Base-by-base conservation (phyloP, 192 early-diverging fungal genomes). In the Backusella macrospora region DNA sequence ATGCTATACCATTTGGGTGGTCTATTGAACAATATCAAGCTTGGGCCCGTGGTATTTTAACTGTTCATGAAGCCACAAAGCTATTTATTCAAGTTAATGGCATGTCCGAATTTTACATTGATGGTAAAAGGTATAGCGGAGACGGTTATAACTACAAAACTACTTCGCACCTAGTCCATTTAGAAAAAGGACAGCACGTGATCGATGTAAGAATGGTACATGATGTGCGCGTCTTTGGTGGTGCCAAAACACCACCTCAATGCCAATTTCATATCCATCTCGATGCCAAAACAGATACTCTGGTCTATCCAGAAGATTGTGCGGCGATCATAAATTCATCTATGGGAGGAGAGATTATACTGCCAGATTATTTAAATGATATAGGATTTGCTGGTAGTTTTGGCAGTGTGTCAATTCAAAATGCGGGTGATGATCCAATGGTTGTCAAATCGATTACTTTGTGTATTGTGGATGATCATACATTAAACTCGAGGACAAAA, bases 171-270 rank as follows among this genome's bases (percentile, higher is more conserved):
- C 84, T 86, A 6, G 72, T 76, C 43, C 78, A 67, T 47, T 72
- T 94, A 12, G 62, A 67, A 4, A 74, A 77, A n/a, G 89, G 89
- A 5, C 45, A 65, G 12, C 90, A 93, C 48, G 78, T 55, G 2
- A 65, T 94, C 0, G 83, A 84, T 43, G 82, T 94, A 4, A 83
- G 86, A 26, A 71, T 88, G 0, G 80, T 87, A 0, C 84, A 91
- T 84, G 92, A 94, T 74, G 85, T 92, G 7, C 84, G 92, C 6
- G 80, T 92, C 8, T 89, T 88, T 83, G 92, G 86, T 2, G 52
- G 52, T 13, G 64, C 39, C 52, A 81, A 73, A 3, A 62, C 67
- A 16, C 71, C 83, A 70, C 52, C 83, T 62, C 13, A 75, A 68
- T 72, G 75, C 52, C 37, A 71, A 65, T 80, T 85, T 65, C 47